Evolutionary conservation across 495 filamentous ascomycete species (phyloP).

Genomic region (Xylaria castorea): DNA sequence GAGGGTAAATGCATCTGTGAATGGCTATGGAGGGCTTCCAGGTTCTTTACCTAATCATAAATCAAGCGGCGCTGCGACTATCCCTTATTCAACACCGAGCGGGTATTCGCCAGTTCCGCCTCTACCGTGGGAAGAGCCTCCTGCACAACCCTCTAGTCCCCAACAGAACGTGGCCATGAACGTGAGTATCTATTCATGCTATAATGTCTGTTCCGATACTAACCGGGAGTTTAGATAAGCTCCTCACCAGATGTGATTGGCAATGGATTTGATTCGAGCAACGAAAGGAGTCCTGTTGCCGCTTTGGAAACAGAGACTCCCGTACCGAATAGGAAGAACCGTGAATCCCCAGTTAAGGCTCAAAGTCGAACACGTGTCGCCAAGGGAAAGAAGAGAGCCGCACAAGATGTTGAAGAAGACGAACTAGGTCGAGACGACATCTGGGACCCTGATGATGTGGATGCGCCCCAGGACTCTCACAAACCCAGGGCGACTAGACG

Average conservation of each 20-base stretch:
- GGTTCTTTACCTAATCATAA: conserved; percentile 31
- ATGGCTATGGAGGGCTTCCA: conserved; percentile 27
- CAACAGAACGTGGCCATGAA: conserved; percentile 25
- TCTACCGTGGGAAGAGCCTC: conserved; percentile 35
- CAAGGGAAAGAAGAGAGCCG: conserved; percentile 31
- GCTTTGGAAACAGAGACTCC: conserved; percentile 7
- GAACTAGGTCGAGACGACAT: conserved; percentile 31
- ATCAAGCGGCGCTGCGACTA: conserved; percentile 38
- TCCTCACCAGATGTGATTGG: conserved; percentile 39
- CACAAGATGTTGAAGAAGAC: conserved; percentile 32
- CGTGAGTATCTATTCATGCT: conserved; percentile 24
- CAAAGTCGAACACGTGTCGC: conserved; percentile 3
- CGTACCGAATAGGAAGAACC: conserved; percentile 10
- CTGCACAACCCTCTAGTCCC: conserved; percentile 24
- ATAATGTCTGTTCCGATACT: background rate
- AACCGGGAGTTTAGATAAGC: conserved; percentile 31
- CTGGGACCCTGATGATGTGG: conserved; percentile 4
- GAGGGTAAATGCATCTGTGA: conserved; percentile 31
- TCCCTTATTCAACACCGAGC: conserved; percentile 40
- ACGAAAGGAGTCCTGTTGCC: background rate
- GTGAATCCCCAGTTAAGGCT: background rate
- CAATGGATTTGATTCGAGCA: conserved; percentile 24
- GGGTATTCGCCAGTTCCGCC: conserved; percentile 36
- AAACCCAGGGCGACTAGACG: conserved; percentile 29
- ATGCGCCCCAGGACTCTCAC: conserved; percentile 23